Evolutionary conservation across 202 grass and related monocot species (phyloP), one percentile per base, ranked within the genome.

Genomic region (Musa balbisiana): DNA sequence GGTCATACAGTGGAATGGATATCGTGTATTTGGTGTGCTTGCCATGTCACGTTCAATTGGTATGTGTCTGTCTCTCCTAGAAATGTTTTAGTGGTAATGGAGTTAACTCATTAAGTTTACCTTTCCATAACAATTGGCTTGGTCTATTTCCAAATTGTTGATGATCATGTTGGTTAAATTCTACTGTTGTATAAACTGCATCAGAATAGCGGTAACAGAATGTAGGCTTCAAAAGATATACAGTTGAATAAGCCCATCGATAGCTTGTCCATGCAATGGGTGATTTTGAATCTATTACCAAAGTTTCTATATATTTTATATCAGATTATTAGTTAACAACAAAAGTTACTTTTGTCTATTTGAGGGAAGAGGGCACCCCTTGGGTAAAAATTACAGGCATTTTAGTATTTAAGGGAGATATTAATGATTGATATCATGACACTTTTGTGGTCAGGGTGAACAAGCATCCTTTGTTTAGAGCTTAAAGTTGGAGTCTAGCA

Each of bases 21-120:
- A 99, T 72, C 86, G 95, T 69, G 95, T 99, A 72, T 88, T 99
- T 49, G 95, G 95, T 78, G 91, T 99, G 71, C 95, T 99, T 90
- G 95, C 95, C 23, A 99, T 94, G 95, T 94, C 95, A 10, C 85
- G 95, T n/a, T 99, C 95, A 68, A 94, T 99, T 78, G 91, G 95
- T 99, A 92, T 1, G 73, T 72, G 74, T 56, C 55, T 8, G 51
- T 25, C 14, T 64, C 43, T 71, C 20, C 12, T 62, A 72, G 43
- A 49, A 59, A 21, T 16, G n/a, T 43, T 27, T 51, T 24, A 50
- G 8, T 64, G 66, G 17, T 11, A 33, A 17, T 17, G 4, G 1
- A 43, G 33, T 43, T 43, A 8, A 49, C 15, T 60, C 56, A 60
- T 9, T n/a, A 17, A 60, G 3, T n/a, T 60, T 60, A 60, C 56